A percentile compares a stretch with the other conserved stretches of the same genome.
Conservation (phyloP, 805 yeast genomes). For the Yarrowia yakushimensis region DNA sequence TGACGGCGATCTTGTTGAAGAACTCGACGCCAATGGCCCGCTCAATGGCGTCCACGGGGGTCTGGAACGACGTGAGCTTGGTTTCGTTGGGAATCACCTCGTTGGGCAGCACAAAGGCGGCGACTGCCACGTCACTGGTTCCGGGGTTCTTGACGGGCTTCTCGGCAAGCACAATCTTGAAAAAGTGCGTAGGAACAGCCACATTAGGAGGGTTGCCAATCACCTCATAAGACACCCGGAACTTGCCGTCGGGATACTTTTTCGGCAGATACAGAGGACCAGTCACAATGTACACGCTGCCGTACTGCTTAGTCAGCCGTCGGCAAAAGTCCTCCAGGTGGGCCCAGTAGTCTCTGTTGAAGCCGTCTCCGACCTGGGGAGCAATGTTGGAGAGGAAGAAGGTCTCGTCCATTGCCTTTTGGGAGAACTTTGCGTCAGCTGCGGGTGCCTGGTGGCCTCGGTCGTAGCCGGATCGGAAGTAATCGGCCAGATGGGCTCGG, state of each 20-base stretch:
- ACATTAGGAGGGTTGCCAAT: conserved; percentile 95
- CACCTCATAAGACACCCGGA: conserved; percentile 79
- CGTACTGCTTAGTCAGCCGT: conserved; percentile 65
- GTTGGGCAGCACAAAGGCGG: conserved; percentile 92
- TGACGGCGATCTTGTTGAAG: conserved; percentile 61
- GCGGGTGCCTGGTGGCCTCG: conserved; percentile 98
- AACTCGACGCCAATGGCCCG: conserved; percentile 81
- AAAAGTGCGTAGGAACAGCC: conserved; percentile 97
- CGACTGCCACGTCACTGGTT: conserved; percentile 54
- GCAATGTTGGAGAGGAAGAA: conserved; percentile 85
- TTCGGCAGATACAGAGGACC: conserved; percentile 92
- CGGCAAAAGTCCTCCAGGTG: conserved; percentile 89
- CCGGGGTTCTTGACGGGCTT: conserved; percentile 42
- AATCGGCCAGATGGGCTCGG: conserved; percentile 75
- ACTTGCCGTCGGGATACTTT: conserved; percentile 76
- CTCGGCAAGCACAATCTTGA: conserved; percentile 86
- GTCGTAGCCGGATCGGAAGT: conserved; percentile 92
- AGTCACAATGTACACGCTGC: conserved; percentile 78
- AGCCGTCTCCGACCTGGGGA: conserved; percentile 97
- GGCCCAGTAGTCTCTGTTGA: conserved; percentile 97
- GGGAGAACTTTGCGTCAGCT: conserved; percentile 90
- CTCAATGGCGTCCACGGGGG: conserved; percentile 87
- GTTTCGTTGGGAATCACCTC: conserved; percentile 66
- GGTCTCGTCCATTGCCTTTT: conserved; percentile 92
- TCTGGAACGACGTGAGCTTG: conserved; percentile 72